Evolutionary conservation across 192 early-diverging fungal species (phyloP).

Genomic region (Podochytrium sp.): DNA sequence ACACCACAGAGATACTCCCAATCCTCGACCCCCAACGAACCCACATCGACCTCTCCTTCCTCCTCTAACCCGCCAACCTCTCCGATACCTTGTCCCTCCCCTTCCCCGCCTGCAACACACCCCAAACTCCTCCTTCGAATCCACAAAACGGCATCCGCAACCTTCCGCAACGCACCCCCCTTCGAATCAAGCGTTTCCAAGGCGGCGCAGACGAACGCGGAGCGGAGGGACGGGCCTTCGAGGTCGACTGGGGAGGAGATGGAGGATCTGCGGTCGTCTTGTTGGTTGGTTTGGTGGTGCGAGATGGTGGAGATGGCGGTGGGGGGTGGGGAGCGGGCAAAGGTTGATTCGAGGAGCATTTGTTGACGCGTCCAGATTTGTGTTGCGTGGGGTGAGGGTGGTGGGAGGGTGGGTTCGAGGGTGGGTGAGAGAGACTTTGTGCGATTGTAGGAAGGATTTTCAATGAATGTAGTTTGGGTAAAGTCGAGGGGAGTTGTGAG

Average conservation of each 20-base stretch:
- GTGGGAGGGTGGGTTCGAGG: too few relatives aligned
- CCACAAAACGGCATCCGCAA: slow-evolving; percentile 5
- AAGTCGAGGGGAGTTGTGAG: not conserved
- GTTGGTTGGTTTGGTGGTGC: not conserved
- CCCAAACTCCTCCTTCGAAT: not conserved
- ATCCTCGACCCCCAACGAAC: not conserved
- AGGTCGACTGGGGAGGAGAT: not conserved
- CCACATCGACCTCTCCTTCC: slow-evolving; percentile 29
- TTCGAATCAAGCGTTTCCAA: not conserved
- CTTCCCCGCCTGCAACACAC: not conserved
- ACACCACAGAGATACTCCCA: slow-evolving; percentile 33
- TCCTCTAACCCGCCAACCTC: not conserved
- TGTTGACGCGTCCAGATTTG: not conserved
- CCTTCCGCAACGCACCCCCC: not conserved
- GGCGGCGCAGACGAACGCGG: slow-evolving; percentile 6
- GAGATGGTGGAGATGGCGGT: not conserved
- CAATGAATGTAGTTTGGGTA: not conserved
- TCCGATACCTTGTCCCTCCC: not conserved
- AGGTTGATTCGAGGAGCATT: not conserved
- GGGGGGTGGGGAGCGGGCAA: not conserved
- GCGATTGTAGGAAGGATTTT: too few relatives aligned
- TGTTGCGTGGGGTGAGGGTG: too few relatives aligned
- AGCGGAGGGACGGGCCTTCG: not conserved
- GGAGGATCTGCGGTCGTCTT: not conserved
- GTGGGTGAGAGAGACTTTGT: not conserved